These are phyloP conservation scores for Xylaria sp. DNA, from an alignment of 2,329 filamentous ascomycete species.

Conservation along the genomic window DNA sequence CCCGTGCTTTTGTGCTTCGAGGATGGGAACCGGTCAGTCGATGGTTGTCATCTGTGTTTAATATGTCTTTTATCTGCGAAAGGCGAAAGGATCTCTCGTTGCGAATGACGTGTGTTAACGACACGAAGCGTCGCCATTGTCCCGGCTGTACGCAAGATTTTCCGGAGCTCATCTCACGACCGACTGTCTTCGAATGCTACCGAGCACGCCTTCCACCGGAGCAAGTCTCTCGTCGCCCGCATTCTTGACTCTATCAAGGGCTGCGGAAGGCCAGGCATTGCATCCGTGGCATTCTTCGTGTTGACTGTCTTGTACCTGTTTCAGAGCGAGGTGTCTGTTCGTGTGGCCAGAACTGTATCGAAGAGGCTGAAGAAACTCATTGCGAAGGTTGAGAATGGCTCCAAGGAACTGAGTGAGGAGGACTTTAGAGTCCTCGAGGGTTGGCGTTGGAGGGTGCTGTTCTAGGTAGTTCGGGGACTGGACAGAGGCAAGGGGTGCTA, in stretches of 20 bases:
- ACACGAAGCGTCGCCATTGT: constrained; percentile 30
- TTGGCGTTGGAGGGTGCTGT: constrained; percentile 53
- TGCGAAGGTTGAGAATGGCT: constrained; percentile 43
- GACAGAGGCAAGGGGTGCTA: too few species aligned
- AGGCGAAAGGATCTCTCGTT: not conserved
- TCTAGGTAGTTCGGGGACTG: constrained; percentile 34
- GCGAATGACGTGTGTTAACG: not conserved
- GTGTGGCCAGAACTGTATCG: constrained; percentile 48
- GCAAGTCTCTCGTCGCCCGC: constrained; percentile 45
- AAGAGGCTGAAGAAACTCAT: constrained; percentile 46
- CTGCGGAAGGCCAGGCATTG: constrained; percentile 41
- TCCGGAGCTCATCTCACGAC: constrained; percentile 36
- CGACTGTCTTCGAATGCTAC: constrained; percentile 44
- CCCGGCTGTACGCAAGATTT: constrained; percentile 47
- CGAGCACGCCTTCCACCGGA: constrained; percentile 52
- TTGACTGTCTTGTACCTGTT: constrained; percentile 55
- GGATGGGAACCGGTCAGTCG: not conserved
- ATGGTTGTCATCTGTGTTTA: not conserved
- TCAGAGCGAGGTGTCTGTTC: constrained; percentile 52
- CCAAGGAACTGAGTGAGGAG: constrained; percentile 41
- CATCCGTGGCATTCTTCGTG: constrained; percentile 49
- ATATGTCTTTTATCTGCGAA: not conserved
- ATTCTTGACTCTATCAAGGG: constrained; percentile 42
- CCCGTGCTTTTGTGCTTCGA: not conserved
- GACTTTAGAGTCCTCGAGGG: constrained; percentile 48